Evolutionary conservation across 352 stramenopile genomes (phyloP).

Genomic region (Phytopythium kandeliae): DNA sequence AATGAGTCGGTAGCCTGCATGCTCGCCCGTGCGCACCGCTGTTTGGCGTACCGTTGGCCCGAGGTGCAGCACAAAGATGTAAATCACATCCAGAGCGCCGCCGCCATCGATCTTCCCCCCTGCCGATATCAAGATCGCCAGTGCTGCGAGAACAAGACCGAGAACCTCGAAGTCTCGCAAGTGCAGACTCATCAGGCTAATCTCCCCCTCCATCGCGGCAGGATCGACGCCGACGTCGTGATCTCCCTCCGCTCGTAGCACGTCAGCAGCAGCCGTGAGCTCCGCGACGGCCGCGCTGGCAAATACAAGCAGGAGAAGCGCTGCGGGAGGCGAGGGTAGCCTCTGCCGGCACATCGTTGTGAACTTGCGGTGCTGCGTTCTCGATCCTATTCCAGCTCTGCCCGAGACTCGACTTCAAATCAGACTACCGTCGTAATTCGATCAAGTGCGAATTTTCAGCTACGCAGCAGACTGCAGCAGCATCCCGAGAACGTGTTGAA

Average conservation of each 20-base stretch:
- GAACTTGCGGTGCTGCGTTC: background rate
- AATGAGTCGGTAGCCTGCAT: background rate
- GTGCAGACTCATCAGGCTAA: background rate
- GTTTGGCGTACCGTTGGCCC: slow-evolving; percentile 47
- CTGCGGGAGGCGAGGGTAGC: background rate
- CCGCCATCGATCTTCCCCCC: slow-evolving; percentile 76
- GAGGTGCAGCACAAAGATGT: slow-evolving; percentile 90
- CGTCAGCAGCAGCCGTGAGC: background rate
- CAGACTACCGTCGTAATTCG: no score
- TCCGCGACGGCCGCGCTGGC: background rate
- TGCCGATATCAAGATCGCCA: slow-evolving; percentile 63
- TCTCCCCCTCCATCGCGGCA: background rate
- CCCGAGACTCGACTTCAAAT: no score
- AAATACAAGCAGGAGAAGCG: background rate
- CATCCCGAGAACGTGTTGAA: no score
- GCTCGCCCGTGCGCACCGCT: background rate
- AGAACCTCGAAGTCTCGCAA: slow-evolving; percentile 13
- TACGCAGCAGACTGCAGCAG: no score
- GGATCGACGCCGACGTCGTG: background rate
- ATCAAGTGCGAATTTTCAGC: no score
- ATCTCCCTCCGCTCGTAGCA: background rate
- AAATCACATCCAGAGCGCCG: slow-evolving; percentile 90
- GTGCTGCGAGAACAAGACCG: slow-evolving; percentile 19
- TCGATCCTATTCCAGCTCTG: no score
- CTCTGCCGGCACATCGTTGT: background rate